Evolutionary conservation across 805 yeast genomes (phyloP).

Genomic region (Starmerella floricola): DNA sequence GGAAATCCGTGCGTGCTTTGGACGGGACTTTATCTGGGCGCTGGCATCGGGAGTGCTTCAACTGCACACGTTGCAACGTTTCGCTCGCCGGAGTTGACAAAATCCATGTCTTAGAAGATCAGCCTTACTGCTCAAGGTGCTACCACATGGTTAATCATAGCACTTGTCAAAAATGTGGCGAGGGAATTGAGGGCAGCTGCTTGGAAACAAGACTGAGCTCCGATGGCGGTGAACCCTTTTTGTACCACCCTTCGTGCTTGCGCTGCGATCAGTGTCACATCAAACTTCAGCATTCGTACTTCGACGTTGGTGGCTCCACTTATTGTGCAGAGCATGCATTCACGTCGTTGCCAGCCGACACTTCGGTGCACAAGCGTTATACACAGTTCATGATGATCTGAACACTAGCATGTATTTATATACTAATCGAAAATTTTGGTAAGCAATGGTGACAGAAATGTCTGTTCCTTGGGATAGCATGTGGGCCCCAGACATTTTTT

Average conservation of each 20-base stretch:
- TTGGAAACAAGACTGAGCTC: constrained; percentile 41
- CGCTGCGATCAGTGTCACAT: constrained; percentile 48
- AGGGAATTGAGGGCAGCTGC: constrained; percentile 84
- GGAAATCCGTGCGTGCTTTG: constrained; percentile 70
- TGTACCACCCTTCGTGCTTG: constrained; percentile 69
- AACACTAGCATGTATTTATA: neutral
- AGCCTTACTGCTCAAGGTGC: constrained; percentile 72
- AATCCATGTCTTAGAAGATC: constrained; percentile 59
- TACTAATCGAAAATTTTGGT: neutral
- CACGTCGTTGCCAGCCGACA: constrained; percentile 17
- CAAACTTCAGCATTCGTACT: constrained; percentile 26
- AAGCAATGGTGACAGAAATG: too few relatives aligned
- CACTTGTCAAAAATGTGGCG: constrained; percentile 54
- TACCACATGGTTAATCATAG: constrained; percentile 66
- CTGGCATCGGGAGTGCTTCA: constrained; percentile 86
- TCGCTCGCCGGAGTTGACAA: constrained; percentile 23
- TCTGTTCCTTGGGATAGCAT: too few relatives aligned
- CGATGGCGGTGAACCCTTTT: constrained; percentile 40
- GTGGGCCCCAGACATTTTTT: too few relatives aligned
- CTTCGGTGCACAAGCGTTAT: constrained; percentile 23
- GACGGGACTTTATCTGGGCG: constrained; percentile 58
- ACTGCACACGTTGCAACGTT: constrained; percentile 50
- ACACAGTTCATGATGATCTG: constrained; percentile 27
- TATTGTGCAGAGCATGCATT: constrained; percentile 31
- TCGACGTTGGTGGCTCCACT: constrained; percentile 27